Evolutionary conservation across 345 rosid genomes (phyloP).

Genomic region (Syzygium aqueum): DNA sequence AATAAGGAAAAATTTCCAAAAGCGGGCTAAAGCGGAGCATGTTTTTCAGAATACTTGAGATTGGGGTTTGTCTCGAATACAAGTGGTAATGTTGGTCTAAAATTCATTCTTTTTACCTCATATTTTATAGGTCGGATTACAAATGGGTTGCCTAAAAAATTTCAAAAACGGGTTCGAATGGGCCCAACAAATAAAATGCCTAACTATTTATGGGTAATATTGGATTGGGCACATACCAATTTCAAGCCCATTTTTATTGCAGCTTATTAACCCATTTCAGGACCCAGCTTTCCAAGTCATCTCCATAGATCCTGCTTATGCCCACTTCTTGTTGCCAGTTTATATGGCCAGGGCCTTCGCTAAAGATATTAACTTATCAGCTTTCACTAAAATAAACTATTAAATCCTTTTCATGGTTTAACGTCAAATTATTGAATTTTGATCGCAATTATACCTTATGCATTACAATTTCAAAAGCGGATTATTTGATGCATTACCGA

Average conservation of each 20-base stretch:
- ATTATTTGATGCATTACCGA: too few relatives aligned
- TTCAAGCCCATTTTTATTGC: neutral
- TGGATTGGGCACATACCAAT: neutral
- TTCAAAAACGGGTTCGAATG: neutral
- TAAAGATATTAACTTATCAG: neutral
- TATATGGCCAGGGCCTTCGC: too few relatives aligned
- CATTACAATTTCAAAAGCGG: too few relatives aligned
- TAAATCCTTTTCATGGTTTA: too few relatives aligned
- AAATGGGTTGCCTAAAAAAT: neutral
- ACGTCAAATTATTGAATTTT: too few relatives aligned
- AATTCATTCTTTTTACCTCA: neutral
- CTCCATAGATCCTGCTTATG: neutral
- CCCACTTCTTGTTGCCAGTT: neutral
- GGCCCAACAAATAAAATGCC: neutral
- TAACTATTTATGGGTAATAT: neutral
- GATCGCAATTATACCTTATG: too few relatives aligned
- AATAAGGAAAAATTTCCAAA: neutral
- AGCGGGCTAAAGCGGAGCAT: rapidly evolving
- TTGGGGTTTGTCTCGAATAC: neutral
- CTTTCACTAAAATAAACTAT: neutral
- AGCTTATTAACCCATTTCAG: neutral
- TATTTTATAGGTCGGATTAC: neutral
- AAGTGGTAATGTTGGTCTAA: neutral
- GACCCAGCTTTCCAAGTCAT: too few relatives aligned
- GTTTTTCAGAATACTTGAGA: too few relatives aligned